Evolutionary conservation across 192 early-diverging fungal genomes (phyloP).

Genomic region (Lobosporangium transversale): DNA sequence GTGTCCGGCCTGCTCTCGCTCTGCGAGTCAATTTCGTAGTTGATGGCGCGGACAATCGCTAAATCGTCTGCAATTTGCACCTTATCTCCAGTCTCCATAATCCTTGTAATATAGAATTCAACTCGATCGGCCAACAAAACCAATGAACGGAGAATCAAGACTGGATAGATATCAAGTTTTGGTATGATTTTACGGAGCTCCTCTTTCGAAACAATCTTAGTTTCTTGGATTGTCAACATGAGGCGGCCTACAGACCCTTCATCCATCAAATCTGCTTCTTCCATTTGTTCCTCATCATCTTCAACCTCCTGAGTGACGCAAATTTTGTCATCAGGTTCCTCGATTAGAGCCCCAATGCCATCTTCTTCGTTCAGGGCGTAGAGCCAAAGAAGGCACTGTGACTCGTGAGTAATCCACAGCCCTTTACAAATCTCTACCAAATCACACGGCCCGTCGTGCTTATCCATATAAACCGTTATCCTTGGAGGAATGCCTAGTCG

Average conservation of each 20-base stretch:
- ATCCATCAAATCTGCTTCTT: conserved; percentile 27
- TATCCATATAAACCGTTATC: conserved; percentile 13
- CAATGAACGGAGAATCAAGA: conserved; percentile 28
- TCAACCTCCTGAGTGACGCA: conserved; percentile 5
- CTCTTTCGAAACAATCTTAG: conserved; percentile 8
- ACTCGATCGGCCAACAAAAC: conserved; percentile 16
- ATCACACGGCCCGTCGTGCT: conserved; percentile 1
- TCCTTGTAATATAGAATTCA: conserved; percentile 26
- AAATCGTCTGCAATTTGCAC: conserved; percentile 21
- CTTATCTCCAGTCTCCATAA: conserved; percentile 47
- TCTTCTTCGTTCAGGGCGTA: conserved; percentile 52
- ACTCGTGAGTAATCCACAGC: conserved; percentile 26
- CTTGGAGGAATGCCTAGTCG: conserved; percentile 20
- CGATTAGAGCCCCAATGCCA: conserved; percentile 26
- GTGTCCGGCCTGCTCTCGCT: not conserved
- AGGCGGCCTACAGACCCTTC: conserved; percentile 29
- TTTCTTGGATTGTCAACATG: conserved; percentile 15
- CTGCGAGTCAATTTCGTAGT: conserved; percentile 1
- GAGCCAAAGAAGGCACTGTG: conserved; percentile 40
- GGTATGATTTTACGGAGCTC: conserved; percentile 11
- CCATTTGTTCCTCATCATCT: conserved; percentile 3
- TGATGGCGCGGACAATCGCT: conserved; percentile 14
- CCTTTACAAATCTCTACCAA: conserved; percentile 26
- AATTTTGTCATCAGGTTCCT: conserved; percentile 13
- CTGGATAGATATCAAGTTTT: conserved; percentile 33